Conservation (phyloP, 1,284 basidiomycete species). For the Agroathelia rolfsii region DNA sequence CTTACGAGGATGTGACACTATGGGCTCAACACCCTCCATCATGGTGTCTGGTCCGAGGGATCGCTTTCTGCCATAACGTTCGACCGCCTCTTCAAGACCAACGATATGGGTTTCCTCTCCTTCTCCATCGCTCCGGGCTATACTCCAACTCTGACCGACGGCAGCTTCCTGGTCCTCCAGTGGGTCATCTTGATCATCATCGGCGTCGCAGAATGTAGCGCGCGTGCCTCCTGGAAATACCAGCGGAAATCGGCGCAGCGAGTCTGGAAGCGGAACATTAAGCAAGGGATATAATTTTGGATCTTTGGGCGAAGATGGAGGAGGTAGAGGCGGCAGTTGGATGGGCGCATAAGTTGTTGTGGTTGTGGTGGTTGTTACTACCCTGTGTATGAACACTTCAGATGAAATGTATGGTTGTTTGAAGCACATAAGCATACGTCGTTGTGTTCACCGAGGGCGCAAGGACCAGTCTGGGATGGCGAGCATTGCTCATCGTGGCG, state of each 20-base stretch:
- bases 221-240: slow-evolving; percentile 68
- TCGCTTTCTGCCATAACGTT: slow-evolving; percentile 72
- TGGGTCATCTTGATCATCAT: slow-evolving; percentile 52
- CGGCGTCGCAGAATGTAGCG: slow-evolving; percentile 66
- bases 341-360: slow-evolving; percentile 80
- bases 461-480: slow-evolving; percentile 54
- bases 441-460: slow-evolving; percentile 72
- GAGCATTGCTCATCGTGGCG: slow-evolving; percentile 40
- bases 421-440: slow-evolving; percentile 36
- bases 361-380: slow-evolving; percentile 77
- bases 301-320: slow-evolving; percentile 63
- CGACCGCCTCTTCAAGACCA: slow-evolving; percentile 65
- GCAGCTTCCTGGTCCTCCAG: slow-evolving; percentile 59
- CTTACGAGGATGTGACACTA: too few species aligned
- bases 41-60: slow-evolving; percentile 57
- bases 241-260: slow-evolving; percentile 62
- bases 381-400: too few species aligned
- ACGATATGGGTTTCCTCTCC: slow-evolving; percentile 41
- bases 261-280: slow-evolving; percentile 58
- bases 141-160: slow-evolving; percentile 63
- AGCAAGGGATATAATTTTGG: slow-evolving; percentile 68
- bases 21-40: slow-evolving; percentile 75
- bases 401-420: slow-evolving; percentile 18
- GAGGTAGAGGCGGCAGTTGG: slow-evolving; percentile 57
- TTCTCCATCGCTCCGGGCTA: slow-evolving; percentile 56